Evolutionary conservation across 2,329 filamentous ascomycete genomes (phyloP).

Genomic region (Cladosporium velox): DNA sequence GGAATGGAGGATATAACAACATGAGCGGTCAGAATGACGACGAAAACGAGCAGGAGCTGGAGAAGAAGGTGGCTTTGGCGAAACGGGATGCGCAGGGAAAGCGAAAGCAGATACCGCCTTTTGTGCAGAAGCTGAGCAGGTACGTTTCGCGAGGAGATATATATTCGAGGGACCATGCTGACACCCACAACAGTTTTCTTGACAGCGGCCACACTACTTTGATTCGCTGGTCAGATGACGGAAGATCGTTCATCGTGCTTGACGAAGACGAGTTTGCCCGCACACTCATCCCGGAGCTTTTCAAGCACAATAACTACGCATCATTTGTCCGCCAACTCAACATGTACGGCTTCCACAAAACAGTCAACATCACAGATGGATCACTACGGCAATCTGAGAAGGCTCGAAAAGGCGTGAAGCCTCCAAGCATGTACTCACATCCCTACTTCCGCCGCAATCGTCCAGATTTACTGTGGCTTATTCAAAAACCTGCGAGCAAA

Average conservation of each 20-base stretch:
- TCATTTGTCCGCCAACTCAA: constrained; percentile 72
- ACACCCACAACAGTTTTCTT: constrained; percentile 68
- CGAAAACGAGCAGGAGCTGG: constrained; percentile 76
- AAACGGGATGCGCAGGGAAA: constrained; percentile 88
- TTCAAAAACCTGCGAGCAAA: constrained; percentile 88
- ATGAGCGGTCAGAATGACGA: constrained; percentile 52
- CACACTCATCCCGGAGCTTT: constrained; percentile 71
- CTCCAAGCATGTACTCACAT: constrained; percentile 96
- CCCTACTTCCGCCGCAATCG: constrained; percentile 93
- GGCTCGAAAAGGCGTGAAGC: constrained; percentile 90
- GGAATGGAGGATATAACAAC: constrained; percentile 42
- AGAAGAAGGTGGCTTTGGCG: constrained; percentile 75
- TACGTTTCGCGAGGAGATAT: constrained; percentile 48
- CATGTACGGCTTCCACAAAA: constrained; percentile 59
- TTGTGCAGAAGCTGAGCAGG: constrained; percentile 98
- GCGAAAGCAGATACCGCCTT: constrained; percentile 93
- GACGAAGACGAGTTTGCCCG: constrained; percentile 89
- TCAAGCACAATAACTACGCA: constrained; percentile 79
- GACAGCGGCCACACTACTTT: constrained; percentile 91
- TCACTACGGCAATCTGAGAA: constrained; percentile 96
- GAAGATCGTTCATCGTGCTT: constrained; percentile 92
- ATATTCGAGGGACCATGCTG: constrained; percentile 22
- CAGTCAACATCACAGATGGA: constrained; percentile 80
- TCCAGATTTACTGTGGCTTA: constrained; percentile 90
- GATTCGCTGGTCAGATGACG: constrained; percentile 95